These are phyloP conservation scores for Fusarium temperatum DNA, from an alignment of 2,329 filamentous ascomycete genomes.

Conservation along the genomic window DNA sequence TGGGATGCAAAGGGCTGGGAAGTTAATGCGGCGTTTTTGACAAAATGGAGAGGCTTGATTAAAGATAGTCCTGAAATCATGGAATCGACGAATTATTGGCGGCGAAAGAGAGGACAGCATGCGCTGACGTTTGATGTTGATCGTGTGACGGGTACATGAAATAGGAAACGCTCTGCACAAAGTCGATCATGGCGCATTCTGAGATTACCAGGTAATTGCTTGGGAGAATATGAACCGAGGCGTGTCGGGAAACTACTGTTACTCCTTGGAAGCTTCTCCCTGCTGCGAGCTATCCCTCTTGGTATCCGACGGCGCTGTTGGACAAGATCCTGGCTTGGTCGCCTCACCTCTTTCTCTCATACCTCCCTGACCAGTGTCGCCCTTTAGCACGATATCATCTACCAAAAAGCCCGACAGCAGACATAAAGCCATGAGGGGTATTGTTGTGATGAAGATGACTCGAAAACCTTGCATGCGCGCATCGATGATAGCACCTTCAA, in stretches of 20 bases:
- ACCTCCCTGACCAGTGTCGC: fast-evolving
- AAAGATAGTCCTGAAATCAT: neutral
- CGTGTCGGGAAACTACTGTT: fast-evolving
- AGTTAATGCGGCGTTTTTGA: neutral
- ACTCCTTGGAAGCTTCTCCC: fast-evolving
- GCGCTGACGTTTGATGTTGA: neutral
- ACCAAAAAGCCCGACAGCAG: neutral
- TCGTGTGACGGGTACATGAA: neutral
- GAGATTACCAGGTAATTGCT: fast-evolving
- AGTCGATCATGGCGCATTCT: fast-evolving
- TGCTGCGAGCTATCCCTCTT: neutral
- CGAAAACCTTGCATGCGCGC: neutral
- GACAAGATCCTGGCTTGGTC: too few relatives aligned
- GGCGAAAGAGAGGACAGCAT: neutral
- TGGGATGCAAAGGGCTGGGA: neutral
- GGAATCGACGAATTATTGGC: neutral
- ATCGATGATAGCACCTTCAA: neutral
- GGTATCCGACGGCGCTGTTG: neutral
- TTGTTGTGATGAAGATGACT: neutral
- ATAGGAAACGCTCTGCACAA: too few relatives aligned
- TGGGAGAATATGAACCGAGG: neutral
- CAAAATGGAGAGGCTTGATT: neutral
- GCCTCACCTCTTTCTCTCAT: neutral
- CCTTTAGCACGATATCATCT: neutral
- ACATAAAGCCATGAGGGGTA: neutral